These are phyloP conservation scores for Phaeosphaeria sp. DNA, from an alignment of 2,329 filamentous ascomycete genomes.

Conservation along the genomic window DNA sequence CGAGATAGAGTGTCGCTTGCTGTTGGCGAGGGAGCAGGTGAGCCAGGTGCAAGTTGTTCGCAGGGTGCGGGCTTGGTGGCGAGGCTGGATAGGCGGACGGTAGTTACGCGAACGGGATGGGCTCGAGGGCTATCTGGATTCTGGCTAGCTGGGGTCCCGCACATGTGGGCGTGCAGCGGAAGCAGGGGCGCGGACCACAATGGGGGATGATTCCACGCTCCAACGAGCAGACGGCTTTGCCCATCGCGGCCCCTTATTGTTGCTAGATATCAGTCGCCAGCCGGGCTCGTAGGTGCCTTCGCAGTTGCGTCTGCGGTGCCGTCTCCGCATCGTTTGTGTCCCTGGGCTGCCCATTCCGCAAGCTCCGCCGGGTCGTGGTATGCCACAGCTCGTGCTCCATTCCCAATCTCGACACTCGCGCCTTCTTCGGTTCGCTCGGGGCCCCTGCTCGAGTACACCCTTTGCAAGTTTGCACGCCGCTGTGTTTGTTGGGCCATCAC, in stretches of 20 bases:
- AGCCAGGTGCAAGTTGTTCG: neutral
- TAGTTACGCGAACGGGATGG: constrained; percentile 10
- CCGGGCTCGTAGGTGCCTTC: neutral
- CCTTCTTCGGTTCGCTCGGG: constrained; percentile 2
- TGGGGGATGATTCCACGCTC: constrained; percentile 10
- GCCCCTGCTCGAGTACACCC: neutral
- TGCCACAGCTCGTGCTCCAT: neutral
- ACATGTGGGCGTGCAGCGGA: constrained; percentile 11
- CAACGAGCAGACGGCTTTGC: constrained; percentile 5
- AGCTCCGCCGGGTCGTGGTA: neutral
- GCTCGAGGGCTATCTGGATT: neutral
- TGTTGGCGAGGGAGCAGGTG: neutral
- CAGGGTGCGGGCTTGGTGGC: neutral
- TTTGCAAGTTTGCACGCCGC: neutral
- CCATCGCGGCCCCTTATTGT: constrained; percentile 6
- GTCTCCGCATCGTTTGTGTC: neutral
- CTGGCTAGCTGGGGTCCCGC: constrained; percentile 3
- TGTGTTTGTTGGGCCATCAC: neutral
- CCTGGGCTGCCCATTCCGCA: neutral
- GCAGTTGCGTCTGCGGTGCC: neutral
- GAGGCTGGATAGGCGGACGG: constrained; percentile 15
- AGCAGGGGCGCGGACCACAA: constrained; percentile 7
- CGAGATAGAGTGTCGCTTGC: constrained; percentile 6
- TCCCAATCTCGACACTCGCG: constrained; percentile 4
- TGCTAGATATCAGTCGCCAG: neutral